These are phyloP conservation scores for Smittium culicis DNA, from an alignment of 371 early-diverging fungal genomes.

Conservation along the genomic window DNA sequence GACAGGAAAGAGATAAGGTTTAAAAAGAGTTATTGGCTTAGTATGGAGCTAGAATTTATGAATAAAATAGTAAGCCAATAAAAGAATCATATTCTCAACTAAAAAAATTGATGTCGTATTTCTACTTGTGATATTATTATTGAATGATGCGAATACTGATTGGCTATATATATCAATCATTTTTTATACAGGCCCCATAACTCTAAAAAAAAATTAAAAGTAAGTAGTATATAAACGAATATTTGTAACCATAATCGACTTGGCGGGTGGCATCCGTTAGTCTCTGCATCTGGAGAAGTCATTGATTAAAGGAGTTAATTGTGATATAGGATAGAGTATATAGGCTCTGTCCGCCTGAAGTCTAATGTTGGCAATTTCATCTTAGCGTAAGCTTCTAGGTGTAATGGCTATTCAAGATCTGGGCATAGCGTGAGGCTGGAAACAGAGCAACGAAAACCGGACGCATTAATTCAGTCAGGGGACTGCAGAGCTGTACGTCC, in stretches of 20 bases:
- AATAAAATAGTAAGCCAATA: no score
- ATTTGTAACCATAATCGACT: not conserved
- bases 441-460: slow-evolving; percentile 32
- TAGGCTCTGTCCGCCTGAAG: slow-evolving; percentile 20
- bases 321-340: not conserved
- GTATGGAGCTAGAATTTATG: no score
- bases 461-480: slow-evolving; percentile 22
- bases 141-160: no score
- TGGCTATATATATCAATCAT: no score
- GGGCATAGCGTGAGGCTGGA: slow-evolving; percentile 29
- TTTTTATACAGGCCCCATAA: no score
- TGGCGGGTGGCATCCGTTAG: not conserved
- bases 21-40: no score
- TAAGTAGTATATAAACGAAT: not conserved
- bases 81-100: no score
- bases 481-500: slow-evolving; percentile 14
- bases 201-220: no score
- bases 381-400: slow-evolving; percentile 26
- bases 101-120: no score
- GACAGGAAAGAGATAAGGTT: no score
- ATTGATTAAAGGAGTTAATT: no score
- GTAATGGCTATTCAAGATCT: slow-evolving; percentile 24
- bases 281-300: not conserved
- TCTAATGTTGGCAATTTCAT: slow-evolving; percentile 22
- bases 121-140: no score